Conservation (phyloP, 2,329 filamentous ascomycete genomes). For the Colletotrichum endophyticum region DNA sequence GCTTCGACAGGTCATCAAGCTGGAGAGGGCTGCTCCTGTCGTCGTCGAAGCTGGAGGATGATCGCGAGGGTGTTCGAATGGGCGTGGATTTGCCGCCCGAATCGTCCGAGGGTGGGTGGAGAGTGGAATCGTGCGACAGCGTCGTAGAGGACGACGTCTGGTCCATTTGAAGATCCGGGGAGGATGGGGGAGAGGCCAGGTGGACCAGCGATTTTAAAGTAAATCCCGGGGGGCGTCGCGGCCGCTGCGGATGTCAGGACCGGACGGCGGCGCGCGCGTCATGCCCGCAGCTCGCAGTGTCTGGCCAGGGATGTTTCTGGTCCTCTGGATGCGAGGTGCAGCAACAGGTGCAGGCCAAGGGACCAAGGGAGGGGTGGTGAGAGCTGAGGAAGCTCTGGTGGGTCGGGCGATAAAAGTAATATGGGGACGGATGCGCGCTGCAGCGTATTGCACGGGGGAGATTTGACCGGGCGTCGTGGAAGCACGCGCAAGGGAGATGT, state of each 20-base stretch:
- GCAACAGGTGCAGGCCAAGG: background rate
- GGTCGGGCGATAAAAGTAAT: background rate
- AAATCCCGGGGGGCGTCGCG: conserved; percentile 2
- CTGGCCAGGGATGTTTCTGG: background rate
- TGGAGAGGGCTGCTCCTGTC: background rate
- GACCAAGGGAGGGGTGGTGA: background rate
- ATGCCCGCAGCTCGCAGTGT: background rate
- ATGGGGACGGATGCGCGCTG: background rate
- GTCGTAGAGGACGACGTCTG: conserved; percentile 9
- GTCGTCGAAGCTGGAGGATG: conserved; percentile 7
- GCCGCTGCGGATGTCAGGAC: conserved; percentile 5
- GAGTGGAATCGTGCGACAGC: background rate
- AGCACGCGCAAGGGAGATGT: background rate
- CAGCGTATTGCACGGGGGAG: background rate
- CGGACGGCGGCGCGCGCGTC: conserved; percentile 4
- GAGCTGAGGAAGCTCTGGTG: background rate
- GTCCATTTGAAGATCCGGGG: conserved; percentile 10
- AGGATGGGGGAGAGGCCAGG: background rate
- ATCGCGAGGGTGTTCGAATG: conserved; percentile 20
- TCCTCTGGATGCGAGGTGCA: background rate
- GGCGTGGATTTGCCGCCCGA: conserved; percentile 11
- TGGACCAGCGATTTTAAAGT: conserved; percentile 6
- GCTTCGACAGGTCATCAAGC: conserved; percentile 4
- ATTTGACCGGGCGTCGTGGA: background rate
- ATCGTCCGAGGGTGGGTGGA: background rate